These are phyloP conservation scores for Pseudotsuga menziesii DNA, from an alignment of 75 land plant genomes.

Conservation along the genomic window DNA sequence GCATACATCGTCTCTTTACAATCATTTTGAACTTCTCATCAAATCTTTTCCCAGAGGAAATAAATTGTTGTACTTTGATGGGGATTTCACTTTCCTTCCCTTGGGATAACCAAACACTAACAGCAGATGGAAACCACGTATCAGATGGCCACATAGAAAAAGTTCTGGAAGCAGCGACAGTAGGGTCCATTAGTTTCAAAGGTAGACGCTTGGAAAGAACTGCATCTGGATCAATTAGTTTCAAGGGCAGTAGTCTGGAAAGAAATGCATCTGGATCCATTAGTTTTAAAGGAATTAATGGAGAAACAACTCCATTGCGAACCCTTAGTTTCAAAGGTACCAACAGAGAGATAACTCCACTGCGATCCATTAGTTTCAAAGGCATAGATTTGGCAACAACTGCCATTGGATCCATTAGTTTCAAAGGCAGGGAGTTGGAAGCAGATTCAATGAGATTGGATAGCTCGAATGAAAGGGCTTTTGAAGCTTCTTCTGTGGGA, in stretches of 20 bases:
- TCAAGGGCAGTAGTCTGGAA: slow-evolving; percentile 9
- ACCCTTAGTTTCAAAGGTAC: slow-evolving; percentile 7
- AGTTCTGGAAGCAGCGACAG: background rate
- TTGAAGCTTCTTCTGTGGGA: slow-evolving; percentile 23
- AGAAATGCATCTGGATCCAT: slow-evolving; percentile 8
- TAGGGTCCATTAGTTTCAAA: slow-evolving; percentile 7
- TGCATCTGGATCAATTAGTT: slow-evolving; percentile 17
- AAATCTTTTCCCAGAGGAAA: too few relatives aligned
- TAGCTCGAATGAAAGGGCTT: background rate
- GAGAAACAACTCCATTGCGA: background rate
- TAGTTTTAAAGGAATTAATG: slow-evolving; percentile 12
- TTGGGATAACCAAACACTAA: background rate
- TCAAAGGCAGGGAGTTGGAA: slow-evolving; percentile 7
- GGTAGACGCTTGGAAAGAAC: background rate
- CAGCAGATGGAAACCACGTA: background rate
- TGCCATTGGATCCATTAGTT: slow-evolving; percentile 11
- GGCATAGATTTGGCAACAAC: background rate
- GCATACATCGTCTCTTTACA: too few relatives aligned
- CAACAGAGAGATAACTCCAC: background rate
- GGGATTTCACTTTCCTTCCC: background rate
- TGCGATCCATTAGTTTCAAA: background rate
- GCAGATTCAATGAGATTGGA: background rate
- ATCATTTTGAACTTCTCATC: too few relatives aligned
- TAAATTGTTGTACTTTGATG: background rate
- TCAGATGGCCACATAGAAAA: background rate